phyloP scores from a whole-genome alignment of 1,284 basidiomycete genomes.

The Xerocomus nothofagi region DNA sequence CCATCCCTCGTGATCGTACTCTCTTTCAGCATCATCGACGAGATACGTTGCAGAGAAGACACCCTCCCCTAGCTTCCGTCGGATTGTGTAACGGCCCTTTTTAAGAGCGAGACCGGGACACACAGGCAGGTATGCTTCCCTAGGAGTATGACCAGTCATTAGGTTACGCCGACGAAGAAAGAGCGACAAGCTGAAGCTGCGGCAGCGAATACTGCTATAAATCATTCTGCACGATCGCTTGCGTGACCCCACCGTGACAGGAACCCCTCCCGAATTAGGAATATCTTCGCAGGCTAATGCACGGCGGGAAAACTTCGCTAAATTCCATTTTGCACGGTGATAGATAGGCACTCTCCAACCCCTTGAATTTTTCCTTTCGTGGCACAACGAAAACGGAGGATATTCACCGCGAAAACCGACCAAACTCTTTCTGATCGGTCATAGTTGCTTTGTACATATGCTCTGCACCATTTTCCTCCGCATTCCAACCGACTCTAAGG shows the following conservation, averaged over 20 bases:
- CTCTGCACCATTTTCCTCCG: slow-evolving; percentile 67
- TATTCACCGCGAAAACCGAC: slow-evolving; percentile 24
- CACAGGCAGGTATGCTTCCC: background rate
- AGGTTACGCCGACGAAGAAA: background rate
- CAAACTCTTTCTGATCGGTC: slow-evolving; percentile 62
- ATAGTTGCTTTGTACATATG: slow-evolving; percentile 81
- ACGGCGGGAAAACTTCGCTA: too few relatives aligned
- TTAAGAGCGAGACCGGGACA: background rate
- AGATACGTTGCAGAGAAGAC: slow-evolving; percentile 1
- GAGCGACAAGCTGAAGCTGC: background rate
- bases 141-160: background rate
- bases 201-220: background rate
- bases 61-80: background rate
- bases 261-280: too few relatives aligned
- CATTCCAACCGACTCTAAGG: slow-evolving; percentile 37
- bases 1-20: background rate
- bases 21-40: background rate
- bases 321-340: too few relatives aligned
- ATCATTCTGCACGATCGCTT: background rate
- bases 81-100: background rate
- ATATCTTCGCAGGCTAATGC: too few relatives aligned
- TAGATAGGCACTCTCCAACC: slow-evolving; percentile 62
- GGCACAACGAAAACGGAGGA: slow-evolving; percentile 19
- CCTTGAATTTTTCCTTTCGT: slow-evolving; percentile 53
- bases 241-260: too few relatives aligned